Percentiles rank a stretch among this genome's conserved stretches.
phyloP scores from a whole-genome alignment of 2,329 filamentous ascomycete species.

The Fusarium sp. region DNA sequence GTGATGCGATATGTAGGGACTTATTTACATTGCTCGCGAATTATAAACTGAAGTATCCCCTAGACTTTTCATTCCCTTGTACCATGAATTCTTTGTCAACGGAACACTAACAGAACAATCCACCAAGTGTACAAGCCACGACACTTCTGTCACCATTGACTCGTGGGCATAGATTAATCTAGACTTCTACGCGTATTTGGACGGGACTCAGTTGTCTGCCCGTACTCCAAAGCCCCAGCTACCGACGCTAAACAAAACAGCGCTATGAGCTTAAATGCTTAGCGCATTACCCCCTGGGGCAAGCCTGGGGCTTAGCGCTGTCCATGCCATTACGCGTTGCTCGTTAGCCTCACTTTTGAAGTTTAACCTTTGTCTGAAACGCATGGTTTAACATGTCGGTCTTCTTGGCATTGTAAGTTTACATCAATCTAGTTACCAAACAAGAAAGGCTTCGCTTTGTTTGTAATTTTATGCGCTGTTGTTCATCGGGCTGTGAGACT shows the following conservation, averaged over 20 bases:
- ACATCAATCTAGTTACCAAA: not conserved
- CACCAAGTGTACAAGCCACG: too few relatives aligned
- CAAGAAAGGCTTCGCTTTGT: not conserved
- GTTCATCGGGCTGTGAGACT: not conserved
- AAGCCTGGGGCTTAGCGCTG: not conserved
- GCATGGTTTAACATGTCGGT: rapidly evolving
- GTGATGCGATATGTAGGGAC: too few relatives aligned
- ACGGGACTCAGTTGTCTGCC: not conserved
- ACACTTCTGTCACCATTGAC: too few relatives aligned
- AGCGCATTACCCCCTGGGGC: not conserved
- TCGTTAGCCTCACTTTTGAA: not conserved
- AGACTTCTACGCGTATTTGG: too few relatives aligned
- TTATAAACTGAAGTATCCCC: not conserved
- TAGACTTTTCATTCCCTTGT: not conserved
- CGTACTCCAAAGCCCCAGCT: not conserved
- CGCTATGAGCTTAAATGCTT: not conserved
- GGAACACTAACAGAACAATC: rapidly evolving
- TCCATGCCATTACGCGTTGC: not conserved
- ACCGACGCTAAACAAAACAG: not conserved
- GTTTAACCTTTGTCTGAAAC: not conserved
- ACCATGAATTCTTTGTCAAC: too few relatives aligned
- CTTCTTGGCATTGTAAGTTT: not conserved
- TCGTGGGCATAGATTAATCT: rapidly evolving
- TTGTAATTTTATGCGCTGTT: not conserved
- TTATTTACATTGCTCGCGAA: too few relatives aligned